These are phyloP conservation scores for Geotrichum restrictum DNA, from an alignment of 1,139 yeast genomes.

Conservation along the genomic window DNA sequence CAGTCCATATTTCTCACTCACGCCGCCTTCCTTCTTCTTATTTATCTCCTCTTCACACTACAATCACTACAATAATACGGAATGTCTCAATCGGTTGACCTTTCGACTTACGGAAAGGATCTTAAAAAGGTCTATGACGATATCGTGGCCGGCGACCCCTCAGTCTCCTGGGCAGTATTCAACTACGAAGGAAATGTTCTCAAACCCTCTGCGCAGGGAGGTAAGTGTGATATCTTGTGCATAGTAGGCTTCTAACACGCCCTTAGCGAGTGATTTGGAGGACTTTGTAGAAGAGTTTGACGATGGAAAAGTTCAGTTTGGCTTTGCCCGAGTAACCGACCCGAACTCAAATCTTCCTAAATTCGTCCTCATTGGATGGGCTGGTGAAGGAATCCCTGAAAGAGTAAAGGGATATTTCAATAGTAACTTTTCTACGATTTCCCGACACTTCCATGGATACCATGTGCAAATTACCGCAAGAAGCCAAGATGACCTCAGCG, in stretches of 20 bases:
- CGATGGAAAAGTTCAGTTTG: constrained; percentile 88
- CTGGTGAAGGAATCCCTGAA: constrained; percentile 48
- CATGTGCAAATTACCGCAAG: constrained; percentile 97
- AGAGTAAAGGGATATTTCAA: constrained; percentile 44
- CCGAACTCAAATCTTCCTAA: constrained; percentile 87
- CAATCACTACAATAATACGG: not conserved
- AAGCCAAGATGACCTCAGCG: constrained; percentile 83
- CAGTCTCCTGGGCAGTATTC: constrained; percentile 43
- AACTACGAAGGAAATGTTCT: constrained; percentile 41
- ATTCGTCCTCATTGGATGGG: constrained; percentile 83
- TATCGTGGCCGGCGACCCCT: constrained; percentile 43
- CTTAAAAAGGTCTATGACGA: constrained; percentile 41
- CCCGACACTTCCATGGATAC: constrained; percentile 55
- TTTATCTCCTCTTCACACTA: not conserved
- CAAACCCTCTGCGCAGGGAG: constrained; percentile 36
- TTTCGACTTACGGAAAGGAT: constrained; percentile 40
- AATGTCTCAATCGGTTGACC: constrained; percentile 39
- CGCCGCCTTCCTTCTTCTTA: not conserved
- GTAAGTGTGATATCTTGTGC: constrained; percentile 23
- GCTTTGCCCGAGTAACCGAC: constrained; percentile 80
- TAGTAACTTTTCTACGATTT: constrained; percentile 43
- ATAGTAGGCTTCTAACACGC: not conserved
- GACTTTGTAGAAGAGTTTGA: constrained; percentile 80
- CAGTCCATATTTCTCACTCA: no score
- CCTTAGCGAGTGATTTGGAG: constrained; percentile 52